Conservation (phyloP, 306 rosid species). For the Glycine tomentella region DNA sequence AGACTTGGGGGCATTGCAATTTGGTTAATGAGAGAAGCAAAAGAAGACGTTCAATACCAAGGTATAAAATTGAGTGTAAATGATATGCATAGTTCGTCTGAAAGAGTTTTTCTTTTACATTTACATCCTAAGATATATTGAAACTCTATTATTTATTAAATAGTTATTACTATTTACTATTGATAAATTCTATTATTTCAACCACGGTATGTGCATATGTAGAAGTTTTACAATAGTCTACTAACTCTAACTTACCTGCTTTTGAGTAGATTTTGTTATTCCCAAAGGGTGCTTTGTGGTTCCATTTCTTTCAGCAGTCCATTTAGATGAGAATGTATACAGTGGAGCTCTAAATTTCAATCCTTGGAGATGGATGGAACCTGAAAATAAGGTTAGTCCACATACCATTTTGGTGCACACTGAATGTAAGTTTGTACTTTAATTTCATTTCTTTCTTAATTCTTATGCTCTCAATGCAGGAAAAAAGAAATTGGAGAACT, state of each 20-base stretch:
- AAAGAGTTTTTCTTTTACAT: too few species aligned
- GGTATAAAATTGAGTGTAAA: constrained; percentile 51
- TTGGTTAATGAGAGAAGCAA: constrained; percentile 95
- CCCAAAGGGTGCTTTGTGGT: constrained; percentile 94
- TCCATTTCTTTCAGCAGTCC: constrained; percentile 96
- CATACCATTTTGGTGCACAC: not conserved
- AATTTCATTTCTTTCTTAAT: not conserved
- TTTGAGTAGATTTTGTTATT: constrained; percentile 68
- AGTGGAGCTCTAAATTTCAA: constrained; percentile 72
- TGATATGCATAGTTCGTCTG: not conserved
- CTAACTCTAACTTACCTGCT: constrained; percentile 18
- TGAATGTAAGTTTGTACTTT: not conserved
- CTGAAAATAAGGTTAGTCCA: constrained; percentile 69
- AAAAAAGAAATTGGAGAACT: constrained; percentile 86
- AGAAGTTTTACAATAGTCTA: too few species aligned
- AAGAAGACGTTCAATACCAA: constrained; percentile 80
- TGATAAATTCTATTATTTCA: too few species aligned
- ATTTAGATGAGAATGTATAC: constrained; percentile 83
- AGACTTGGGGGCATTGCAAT: constrained; percentile 94
- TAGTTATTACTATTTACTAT: too few species aligned
- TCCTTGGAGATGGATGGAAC: constrained; percentile 98
- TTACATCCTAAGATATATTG: not conserved
- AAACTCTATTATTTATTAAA: not conserved
- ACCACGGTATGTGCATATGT: too few species aligned
- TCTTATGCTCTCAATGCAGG: constrained; percentile 46